phyloP scores from a whole-genome alignment of 108 stramenopile species.

The Nannochloropsis gaditana region DNA sequence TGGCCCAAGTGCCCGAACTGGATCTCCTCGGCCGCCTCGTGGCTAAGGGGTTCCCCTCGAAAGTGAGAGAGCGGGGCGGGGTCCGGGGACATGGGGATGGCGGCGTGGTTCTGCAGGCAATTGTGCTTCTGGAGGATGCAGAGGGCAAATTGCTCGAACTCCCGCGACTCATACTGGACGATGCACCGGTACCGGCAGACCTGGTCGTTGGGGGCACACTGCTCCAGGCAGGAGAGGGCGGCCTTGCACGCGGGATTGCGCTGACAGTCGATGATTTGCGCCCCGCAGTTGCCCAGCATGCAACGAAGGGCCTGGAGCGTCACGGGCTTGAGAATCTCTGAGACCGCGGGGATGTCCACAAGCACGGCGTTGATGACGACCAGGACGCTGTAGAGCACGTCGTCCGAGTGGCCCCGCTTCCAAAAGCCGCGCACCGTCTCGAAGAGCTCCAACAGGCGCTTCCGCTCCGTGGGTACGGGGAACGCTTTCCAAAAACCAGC shows the following conservation, averaged over 20 bases:
- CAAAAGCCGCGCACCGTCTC: constrained; percentile 33
- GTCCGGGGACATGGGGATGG: constrained; percentile 30
- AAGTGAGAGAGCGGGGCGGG: constrained; percentile 26
- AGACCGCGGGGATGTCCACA: constrained; percentile 31
- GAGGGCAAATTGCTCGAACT: constrained; percentile 73
- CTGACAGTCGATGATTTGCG: constrained; percentile 50
- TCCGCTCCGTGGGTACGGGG: background rate
- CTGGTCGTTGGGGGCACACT: constrained; percentile 49
- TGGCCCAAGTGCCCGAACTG: constrained; percentile 63
- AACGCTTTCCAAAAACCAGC: background rate
- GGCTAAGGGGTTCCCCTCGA: constrained; percentile 65
- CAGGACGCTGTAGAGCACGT: constrained; percentile 33
- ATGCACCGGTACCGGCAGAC: constrained; percentile 83
- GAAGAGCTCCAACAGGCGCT: constrained; percentile 22
- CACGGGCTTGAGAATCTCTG: constrained; percentile 30
- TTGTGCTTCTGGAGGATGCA: constrained; percentile 89
- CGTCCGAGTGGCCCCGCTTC: constrained; percentile 39
- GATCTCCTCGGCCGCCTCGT: constrained; percentile 60
- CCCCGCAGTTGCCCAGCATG: constrained; percentile 50
- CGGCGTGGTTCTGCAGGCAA: constrained; percentile 59
- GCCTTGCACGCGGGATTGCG: constrained; percentile 47
- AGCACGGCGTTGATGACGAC: constrained; percentile 32
- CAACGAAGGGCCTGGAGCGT: constrained; percentile 32
- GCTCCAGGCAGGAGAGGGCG: constrained; percentile 48
- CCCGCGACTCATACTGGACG: constrained; percentile 78